Conservation (phyloP, 169 alveolate species). For the Plasmodium adleri region DNA sequence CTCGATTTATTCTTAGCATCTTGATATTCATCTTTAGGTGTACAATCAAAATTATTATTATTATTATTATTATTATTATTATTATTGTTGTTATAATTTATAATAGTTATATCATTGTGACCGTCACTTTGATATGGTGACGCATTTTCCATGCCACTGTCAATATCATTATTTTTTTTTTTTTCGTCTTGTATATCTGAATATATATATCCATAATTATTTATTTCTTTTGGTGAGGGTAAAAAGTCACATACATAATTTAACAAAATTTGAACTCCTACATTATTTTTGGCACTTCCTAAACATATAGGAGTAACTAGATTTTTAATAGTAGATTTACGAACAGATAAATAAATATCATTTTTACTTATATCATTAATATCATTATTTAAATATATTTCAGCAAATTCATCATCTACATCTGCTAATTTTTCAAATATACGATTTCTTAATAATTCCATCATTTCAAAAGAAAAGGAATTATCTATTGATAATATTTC, state of each 20-base stretch:
- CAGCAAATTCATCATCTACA: slow-evolving; percentile 95
- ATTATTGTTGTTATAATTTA: background rate
- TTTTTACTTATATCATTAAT: slow-evolving; percentile 80
- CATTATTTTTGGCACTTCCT: slow-evolving; percentile 97
- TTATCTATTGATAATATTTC: slow-evolving; percentile 67
- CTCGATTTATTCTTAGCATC: slow-evolving; percentile 78
- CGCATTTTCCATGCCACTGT: background rate
- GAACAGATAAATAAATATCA: slow-evolving; percentile 76
- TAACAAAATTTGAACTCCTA: slow-evolving; percentile 94
- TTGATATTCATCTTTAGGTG: slow-evolving; percentile 13
- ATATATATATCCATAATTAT: slow-evolving; percentile 71
- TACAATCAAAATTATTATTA: background rate
- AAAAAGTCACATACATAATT: slow-evolving; percentile 94
- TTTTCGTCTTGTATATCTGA: slow-evolving; percentile 53
- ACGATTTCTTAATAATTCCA: slow-evolving; percentile 81
- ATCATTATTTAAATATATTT: slow-evolving; percentile 87
- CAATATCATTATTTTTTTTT: background rate
- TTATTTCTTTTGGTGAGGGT: slow-evolving; percentile 92
- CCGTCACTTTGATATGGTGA: background rate
- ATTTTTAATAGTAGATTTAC: slow-evolving; percentile 85
- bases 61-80: slow-evolving; percentile 23
- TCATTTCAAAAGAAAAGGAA: slow-evolving; percentile 26
- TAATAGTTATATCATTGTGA: background rate
- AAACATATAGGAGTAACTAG: slow-evolving; percentile 92
- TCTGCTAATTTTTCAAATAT: slow-evolving; percentile 92